Evolutionary conservation across 2,329 filamentous ascomycete genomes (phyloP).

Genomic region (Xylariaceae sp.): DNA sequence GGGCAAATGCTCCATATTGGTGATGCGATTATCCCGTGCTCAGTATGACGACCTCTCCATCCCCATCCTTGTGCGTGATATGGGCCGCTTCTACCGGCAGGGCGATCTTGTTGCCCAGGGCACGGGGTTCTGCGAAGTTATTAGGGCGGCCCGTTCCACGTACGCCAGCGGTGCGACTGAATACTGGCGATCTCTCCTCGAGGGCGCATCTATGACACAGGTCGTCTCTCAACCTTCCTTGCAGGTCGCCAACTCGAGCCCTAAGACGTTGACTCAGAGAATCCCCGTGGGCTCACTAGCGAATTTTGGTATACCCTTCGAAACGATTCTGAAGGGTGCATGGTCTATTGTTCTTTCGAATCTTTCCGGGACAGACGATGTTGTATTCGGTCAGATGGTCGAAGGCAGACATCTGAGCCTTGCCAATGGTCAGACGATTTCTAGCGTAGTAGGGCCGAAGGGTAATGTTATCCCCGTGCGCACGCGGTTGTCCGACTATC

Average conservation of each 20-base stretch:
- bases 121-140: conserved; percentile 47
- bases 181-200: conserved; percentile 45
- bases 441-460: conserved; percentile 44
- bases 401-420: conserved; percentile 44
- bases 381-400: conserved; percentile 54
- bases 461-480: conserved; percentile 48
- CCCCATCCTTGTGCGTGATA: conserved; percentile 44
- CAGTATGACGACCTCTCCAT: conserved; percentile 48
- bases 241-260: conserved; percentile 34
- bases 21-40: conserved; percentile 46
- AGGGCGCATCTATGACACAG: conserved; percentile 45
- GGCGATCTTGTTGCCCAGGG: conserved; percentile 31
- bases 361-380: conserved; percentile 45
- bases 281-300: conserved; percentile 39
- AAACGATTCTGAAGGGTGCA: conserved; percentile 53
- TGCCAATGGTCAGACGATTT: conserved; percentile 51
- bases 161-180: conserved; percentile 37
- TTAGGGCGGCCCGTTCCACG: conserved; percentile 37
- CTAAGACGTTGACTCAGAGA: conserved; percentile 38
- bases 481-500: conserved; percentile 40
- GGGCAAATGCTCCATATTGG: conserved; percentile 42
- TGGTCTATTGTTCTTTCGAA: conserved; percentile 55
- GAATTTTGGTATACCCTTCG: conserved; percentile 44
- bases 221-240: conserved; percentile 41
- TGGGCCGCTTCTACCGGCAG: conserved; percentile 44